These are phyloP conservation scores for Vickermania spadyakhi DNA, from an alignment of 208 protist genomes.

Conservation along the genomic window DNA sequence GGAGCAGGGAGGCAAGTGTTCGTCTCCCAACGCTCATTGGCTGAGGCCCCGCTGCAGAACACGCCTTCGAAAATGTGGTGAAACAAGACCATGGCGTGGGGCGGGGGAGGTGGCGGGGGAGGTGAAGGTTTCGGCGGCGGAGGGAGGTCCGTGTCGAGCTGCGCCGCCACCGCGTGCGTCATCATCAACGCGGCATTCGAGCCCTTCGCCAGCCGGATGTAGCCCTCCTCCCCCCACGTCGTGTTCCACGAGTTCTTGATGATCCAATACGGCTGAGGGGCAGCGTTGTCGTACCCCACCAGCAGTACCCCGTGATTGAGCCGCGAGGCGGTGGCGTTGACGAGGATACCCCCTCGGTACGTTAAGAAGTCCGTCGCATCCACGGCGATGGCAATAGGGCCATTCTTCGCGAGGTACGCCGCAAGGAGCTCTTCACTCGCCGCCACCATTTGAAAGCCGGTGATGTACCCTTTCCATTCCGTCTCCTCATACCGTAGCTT, in stretches of 20 bases:
- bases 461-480: constrained; percentile 50
- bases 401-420: constrained; percentile 47
- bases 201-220: constrained; percentile 81
- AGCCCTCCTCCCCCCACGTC: constrained; percentile 81
- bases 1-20: not conserved
- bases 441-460: constrained; percentile 45
- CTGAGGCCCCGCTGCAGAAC: not conserved
- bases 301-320: constrained; percentile 89
- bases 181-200: constrained; percentile 73
- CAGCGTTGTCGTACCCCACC: constrained; percentile 72
- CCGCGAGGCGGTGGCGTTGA: constrained; percentile 37
- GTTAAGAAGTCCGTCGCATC: constrained; percentile 76
- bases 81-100: not conserved
- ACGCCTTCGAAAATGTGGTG: not conserved
- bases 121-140: not conserved
- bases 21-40: constrained; percentile 1
- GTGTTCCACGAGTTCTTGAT: constrained; percentile 89
- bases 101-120: not conserved
- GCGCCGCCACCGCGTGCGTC: constrained; percentile 37
- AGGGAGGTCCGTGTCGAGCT: constrained; percentile 7
- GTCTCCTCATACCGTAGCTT: constrained; percentile 14
- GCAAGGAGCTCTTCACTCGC: constrained; percentile 67
- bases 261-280: constrained; percentile 75
- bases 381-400: constrained; percentile 88
- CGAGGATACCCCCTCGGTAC: constrained; percentile 75